Base-by-base conservation (phyloP, 257 asterid species). In the Verbena officinalis region DNA sequence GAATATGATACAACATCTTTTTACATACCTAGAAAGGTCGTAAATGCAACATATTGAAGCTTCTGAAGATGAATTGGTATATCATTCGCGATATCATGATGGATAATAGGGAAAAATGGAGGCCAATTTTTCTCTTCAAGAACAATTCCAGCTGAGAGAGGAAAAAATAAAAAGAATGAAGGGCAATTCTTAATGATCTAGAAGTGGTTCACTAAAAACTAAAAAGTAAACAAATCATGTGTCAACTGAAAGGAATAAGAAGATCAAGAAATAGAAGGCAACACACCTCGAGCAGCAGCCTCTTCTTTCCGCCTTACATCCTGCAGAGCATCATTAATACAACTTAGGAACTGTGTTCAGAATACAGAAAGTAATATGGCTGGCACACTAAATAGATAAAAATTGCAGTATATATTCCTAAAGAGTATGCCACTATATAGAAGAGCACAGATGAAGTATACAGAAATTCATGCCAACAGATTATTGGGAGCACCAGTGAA, bases 91-190 rank as follows among this genome's bases (percentile, higher is more conserved):
- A 94, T 82, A 71, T 94, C 99, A 65, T 94, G 97, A 75, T 94
- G 99, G 61, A 94, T 94, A 23, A 94, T 86, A 33, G 99, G 99
- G 63, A 94, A 88, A 86, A 90, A 94, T 1, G 99, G 96, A 64
- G 99, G 99, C 99, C 99, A 94, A 40, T 94, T 94, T 78, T 90
- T 94, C 72, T 78, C 87, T 80, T 94, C 95, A 70, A 87, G 38
- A 71, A 84, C 95, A 71, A 77, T 75, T 19, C 83, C 85, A 78
- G 88, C 90, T 84, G 90, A 80, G 57, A 53, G 65, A 60, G 33
- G 74, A 80, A 42, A 36, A 36, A 36, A 36, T 9, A 36, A 74
- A 34, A 12, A 68, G 33, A 72, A 67, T 40, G 36, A 56, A 48
- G 42, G 20, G 46, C 31, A 64, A 22, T 20, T 27, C 46, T 16